Conservation (phyloP, 768 basidiomycete genomes). For the Russula earlei region DNA sequence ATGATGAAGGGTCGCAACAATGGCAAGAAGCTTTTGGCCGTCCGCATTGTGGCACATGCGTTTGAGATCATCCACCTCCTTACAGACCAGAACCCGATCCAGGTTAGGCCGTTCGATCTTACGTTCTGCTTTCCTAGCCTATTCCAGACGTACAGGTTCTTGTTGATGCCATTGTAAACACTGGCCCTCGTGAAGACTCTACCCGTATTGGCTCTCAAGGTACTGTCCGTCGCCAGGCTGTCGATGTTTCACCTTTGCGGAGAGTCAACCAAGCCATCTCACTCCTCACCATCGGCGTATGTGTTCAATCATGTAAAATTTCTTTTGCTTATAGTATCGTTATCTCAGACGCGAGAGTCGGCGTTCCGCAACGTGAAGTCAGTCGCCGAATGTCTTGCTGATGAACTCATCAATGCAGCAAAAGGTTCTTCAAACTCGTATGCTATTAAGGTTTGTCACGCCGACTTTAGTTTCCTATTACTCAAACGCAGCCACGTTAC, state of each 20-base stretch:
- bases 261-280: constrained; percentile 97
- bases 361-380: constrained; percentile 99
- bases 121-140: neutral
- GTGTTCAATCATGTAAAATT: constrained; percentile 28
- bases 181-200: constrained; percentile 98
- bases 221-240: constrained; percentile 98
- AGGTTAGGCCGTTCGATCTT: constrained; percentile 44
- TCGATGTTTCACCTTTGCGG: constrained; percentile 97
- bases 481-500: neutral
- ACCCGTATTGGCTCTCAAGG: constrained; percentile 99
- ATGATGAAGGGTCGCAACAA: constrained; percentile 99
- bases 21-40: constrained; percentile 97
- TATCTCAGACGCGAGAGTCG: constrained; percentile 88
- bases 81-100: constrained; percentile 99
- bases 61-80: constrained; percentile 99
- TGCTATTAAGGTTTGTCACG: constrained; percentile 80
- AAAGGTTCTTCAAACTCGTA: constrained; percentile 99
- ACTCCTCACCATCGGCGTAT: constrained; percentile 90
- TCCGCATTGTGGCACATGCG: constrained; percentile 98
- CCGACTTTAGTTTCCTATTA: neutral
- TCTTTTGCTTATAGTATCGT: neutral
- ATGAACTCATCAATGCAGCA: constrained; percentile 99
- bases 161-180: constrained; percentile 99
- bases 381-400: constrained; percentile 96
- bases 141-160: constrained; percentile 48